A percentile compares a stretch with the other conserved stretches of the same genome.
These are phyloP conservation scores for Trichopus zeylanicus DNA, from an alignment of 116 monocot genomes.

Conservation along the genomic window DNA sequence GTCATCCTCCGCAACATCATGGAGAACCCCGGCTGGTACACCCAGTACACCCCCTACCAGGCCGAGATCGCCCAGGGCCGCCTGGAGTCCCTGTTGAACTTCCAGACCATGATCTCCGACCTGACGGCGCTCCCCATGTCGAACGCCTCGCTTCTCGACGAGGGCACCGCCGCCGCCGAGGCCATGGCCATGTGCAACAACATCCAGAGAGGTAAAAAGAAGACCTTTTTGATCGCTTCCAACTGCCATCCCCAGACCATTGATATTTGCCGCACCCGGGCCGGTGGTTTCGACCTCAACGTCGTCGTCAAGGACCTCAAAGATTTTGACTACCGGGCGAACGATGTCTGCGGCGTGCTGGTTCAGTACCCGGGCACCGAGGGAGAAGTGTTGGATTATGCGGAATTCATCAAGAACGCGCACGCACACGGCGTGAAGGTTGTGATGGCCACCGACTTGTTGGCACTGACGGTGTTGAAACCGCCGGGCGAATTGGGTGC, in stretches of 20 bases:
- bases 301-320: slow-evolving; percentile 60
- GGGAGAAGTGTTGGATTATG: slow-evolving; percentile 89
- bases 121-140: slow-evolving; percentile 97
- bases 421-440: slow-evolving; percentile 92
- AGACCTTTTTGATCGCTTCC: slow-evolving; percentile 78
- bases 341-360: slow-evolving; percentile 88
- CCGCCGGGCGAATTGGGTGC: slow-evolving; percentile 91
- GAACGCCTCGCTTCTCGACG: slow-evolving; percentile 95
- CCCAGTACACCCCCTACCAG: slow-evolving; percentile 99
- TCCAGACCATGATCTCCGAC: slow-evolving; percentile 87
- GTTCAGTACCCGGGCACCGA: slow-evolving; percentile 97
- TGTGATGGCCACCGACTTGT: slow-evolving; percentile 84
- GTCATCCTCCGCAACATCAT: slow-evolving; percentile 94
- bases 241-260: slow-evolving; percentile 98
- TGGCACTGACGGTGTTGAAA: slow-evolving; percentile 78
- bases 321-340: slow-evolving; percentile 62
- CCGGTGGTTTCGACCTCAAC: slow-evolving; percentile 76
- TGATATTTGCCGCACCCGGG: slow-evolving; percentile 78
- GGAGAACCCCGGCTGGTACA: slow-evolving; percentile 99
- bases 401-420: slow-evolving; percentile 68
- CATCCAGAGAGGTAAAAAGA: slow-evolving; percentile 71
- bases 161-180: slow-evolving; percentile 98
- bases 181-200: slow-evolving; percentile 99
- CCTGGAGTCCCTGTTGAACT: slow-evolving; percentile 94
- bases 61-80: slow-evolving; percentile 98